phyloP scores from a whole-genome alignment of 352 stramenopile genomes.

The Globisporangium middletonii region DNA sequence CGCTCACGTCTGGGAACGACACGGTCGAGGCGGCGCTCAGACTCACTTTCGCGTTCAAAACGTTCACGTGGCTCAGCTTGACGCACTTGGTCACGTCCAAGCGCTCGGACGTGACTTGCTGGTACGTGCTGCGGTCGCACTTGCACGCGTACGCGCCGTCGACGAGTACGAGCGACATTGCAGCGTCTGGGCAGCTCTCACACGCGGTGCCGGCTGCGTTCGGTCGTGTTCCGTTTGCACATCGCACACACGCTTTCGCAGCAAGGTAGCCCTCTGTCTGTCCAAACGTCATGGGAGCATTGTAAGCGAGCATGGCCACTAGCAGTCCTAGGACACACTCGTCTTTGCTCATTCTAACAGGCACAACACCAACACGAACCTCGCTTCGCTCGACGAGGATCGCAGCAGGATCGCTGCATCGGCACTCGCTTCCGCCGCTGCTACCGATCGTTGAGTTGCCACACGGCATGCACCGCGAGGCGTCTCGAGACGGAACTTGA shows the following conservation, averaged over 20 bases:
- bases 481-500: conserved; percentile 38
- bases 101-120: conserved; percentile 36
- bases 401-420: conserved; percentile 27
- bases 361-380: conserved; percentile 14
- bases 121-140: conserved; percentile 51
- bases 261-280: conserved; percentile 45
- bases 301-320: background rate
- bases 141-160: conserved; percentile 30
- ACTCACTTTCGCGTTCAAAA: conserved; percentile 47
- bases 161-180: conserved; percentile 55
- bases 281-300: background rate
- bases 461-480: conserved; percentile 43
- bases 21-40: conserved; percentile 27
- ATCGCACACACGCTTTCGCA: conserved; percentile 59
- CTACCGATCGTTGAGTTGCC: conserved; percentile 55
- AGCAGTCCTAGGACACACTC: background rate
- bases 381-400: conserved; percentile 48
- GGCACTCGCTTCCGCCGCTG: conserved; percentile 33
- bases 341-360: background rate
- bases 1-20: conserved; percentile 35
- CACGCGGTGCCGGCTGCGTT: conserved; percentile 45
- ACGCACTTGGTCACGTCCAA: conserved; percentile 36
- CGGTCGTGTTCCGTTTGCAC: conserved; percentile 30
- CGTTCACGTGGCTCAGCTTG: conserved; percentile 32
- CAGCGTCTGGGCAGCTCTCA: conserved; percentile 57